Base-by-base conservation (phyloP, 768 basidiomycete genomes). In the Agrocybe praecox region DNA sequence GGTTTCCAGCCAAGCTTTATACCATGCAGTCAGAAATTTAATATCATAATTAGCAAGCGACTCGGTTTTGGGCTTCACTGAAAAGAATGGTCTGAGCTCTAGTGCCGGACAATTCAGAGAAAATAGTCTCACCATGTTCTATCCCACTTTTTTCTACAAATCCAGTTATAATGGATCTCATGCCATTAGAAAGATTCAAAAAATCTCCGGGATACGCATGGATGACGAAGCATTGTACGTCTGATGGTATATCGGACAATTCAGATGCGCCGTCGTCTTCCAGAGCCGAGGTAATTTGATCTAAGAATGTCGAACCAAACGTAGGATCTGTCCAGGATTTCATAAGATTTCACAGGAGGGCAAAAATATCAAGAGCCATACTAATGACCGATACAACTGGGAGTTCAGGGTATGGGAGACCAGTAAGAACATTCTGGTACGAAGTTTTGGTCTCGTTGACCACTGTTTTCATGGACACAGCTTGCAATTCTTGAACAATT, bases 41-140 rank as follows among this genome's bases (percentile, higher is more conserved):
- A 93, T 82, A 65, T 92, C 89, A 62, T 83, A 84, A 36, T 69
- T 77, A 2, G 87, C 85, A 26, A 89, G 67, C 0, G 86, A 84
- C 0, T 76, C 72, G 1, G 80, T 64, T 56, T 78, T 83, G 23
- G 80, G 79, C 57, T 79, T 84, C 11, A 73, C 79, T 80, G 56
- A 4, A 51, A 46, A 11, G 4, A 40, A 43, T 32, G 42, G 48
- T 53, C 33, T n/a, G n/a, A 45, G 52, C 2, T 52, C 45, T 23
- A 11, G 49, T 0, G 22, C 1, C 17, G 32, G n/a, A 49, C 22
- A 14, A 34, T 21, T 18, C 29, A 43, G 6, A 15, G 7, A 24
- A 53, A 61, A 15, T 44, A 12, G 29, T 33, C 62, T 45, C 52
- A 71, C 74, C 66, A 47, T 57, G 40, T 24, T 64, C 63, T 19